Base-by-base conservation (phyloP, 352 stramenopile species). In the Phytophthora sp. region DNA sequence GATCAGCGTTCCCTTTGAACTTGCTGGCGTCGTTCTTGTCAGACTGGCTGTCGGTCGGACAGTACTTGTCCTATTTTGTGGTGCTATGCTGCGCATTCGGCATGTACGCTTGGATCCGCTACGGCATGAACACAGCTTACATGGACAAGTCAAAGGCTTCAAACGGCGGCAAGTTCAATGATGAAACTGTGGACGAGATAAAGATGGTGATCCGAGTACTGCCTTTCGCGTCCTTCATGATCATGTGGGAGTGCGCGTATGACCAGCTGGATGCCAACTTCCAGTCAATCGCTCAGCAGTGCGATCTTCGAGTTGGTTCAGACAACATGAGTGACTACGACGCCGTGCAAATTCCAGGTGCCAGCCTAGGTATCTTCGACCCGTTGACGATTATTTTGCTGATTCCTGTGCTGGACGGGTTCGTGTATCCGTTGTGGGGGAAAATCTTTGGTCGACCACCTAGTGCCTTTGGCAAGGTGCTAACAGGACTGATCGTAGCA, bases 181-280 rank as follows among this genome's bases (percentile, higher is more conserved):
- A 94, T 26, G 80, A 94, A 55, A 90, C 77, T 0, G 82, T 95
- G 20, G 85, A 94, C 59, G 87, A 93, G 56, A 90, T 94, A 59
- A 93, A 94, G 66, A 86, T 89, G 70, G 80, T 95, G 43, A 82
- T 95, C 35, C 84, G 87, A 13, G 82, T 95, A 39, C 76, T 95
- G 15, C 87, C 87, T 4, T 95, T 95, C 52, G 84, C 87, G 39
- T 89, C 77, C n/a, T 95, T 94, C 63, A 93, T 91, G 78, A 91
- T 95, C 72, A 91, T 94, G 70, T 95, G 87, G 87, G 82, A 94
- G 58, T 94, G 84, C 37, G 84, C 85, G 15, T 95, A 92, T 70
- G 87, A 94, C 62, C 87, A 95, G 52, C 59, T 94, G 13, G 87
- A 95, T 45, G 87, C 87, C 27, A 95, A 95, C 41, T 95, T 95